Conservation (phyloP, 306 rosid genomes). For the Corylus americana region DNA sequence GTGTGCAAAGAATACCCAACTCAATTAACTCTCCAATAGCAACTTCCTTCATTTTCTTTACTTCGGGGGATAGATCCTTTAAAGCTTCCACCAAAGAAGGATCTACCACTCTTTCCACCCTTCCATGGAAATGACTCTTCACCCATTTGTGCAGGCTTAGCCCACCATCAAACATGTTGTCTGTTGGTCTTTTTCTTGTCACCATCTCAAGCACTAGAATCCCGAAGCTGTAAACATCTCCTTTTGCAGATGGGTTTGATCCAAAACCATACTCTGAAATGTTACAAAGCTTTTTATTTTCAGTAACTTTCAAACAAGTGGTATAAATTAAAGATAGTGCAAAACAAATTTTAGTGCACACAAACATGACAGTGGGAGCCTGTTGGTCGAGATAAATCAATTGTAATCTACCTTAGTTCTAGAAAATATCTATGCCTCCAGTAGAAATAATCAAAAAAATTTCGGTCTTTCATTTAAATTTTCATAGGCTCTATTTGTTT, state of each 20-base stretch:
- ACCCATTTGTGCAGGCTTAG: conserved; percentile 60
- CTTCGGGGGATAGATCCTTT: conserved; percentile 51
- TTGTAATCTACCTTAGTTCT: too few relatives aligned
- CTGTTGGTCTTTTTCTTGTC: conserved; percentile 61
- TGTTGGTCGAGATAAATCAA: background rate
- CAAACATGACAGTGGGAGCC: background rate
- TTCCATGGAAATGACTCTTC: conserved; percentile 43
- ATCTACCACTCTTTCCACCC: conserved; percentile 36
- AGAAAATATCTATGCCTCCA: too few relatives aligned
- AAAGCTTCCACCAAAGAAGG: conserved; percentile 45
- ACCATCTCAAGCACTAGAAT: conserved; percentile 67
- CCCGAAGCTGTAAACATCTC: conserved; percentile 83
- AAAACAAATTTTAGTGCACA: background rate
- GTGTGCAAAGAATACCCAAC: conserved; percentile 76
- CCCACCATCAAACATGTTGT: conserved; percentile 56
- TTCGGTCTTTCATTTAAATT: too few relatives aligned
- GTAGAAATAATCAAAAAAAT: too few relatives aligned
- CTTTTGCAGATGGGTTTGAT: conserved; percentile 53
- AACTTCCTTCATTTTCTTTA: conserved; percentile 58
- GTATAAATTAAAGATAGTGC: background rate
- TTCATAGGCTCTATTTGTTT: too few relatives aligned
- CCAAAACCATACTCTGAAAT: conserved; percentile 61
- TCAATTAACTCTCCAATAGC: conserved; percentile 64
- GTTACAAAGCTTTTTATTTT: background rate
- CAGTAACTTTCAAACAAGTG: background rate